A percentile compares a stretch with the other conserved stretches of the same genome.
Conservation (phyloP, 306 rosid genomes). For the Sesbania bispinosa region DNA sequence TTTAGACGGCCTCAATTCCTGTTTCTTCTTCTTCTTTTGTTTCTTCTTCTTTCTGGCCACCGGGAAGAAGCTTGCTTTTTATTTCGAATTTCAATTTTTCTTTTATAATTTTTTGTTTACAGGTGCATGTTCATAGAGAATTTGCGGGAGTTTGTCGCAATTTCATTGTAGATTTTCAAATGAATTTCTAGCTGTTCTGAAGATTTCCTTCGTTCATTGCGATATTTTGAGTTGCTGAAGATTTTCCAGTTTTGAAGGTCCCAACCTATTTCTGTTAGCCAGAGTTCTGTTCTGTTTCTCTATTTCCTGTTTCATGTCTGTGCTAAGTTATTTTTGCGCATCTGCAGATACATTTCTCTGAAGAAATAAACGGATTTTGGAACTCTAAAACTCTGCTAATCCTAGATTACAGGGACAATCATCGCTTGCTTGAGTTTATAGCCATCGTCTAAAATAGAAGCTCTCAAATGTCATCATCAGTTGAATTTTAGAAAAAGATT, state of each 20-base stretch:
- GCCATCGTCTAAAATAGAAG: constrained; percentile 10
- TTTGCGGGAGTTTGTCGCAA: not conserved
- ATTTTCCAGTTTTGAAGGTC: constrained; percentile 19
- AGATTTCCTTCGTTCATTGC: constrained; percentile 23
- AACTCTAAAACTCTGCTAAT: constrained; percentile 18
- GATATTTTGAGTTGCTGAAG: not conserved
- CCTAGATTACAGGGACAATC: constrained; percentile 5
- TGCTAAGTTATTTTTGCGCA: constrained; percentile 11
- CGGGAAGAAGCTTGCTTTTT: not conserved
- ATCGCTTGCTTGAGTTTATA: not conserved
- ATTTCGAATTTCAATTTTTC: not conserved
- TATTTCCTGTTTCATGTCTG: constrained; percentile 4
- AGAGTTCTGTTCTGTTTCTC: not conserved
- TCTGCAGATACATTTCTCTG: constrained; percentile 42
- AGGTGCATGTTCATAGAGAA: constrained; percentile 25
- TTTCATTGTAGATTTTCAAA: not conserved
- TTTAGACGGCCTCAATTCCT: constrained; percentile 13
- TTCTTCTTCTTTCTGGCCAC: not conserved
- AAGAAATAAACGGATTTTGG: constrained; percentile 27
- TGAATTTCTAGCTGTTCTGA: constrained; percentile 7
- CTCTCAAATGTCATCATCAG: constrained; percentile 28
- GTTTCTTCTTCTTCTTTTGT: not conserved
- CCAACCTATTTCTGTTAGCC: not conserved
- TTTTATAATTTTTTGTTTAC: constrained; percentile 1
- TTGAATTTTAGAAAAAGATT: constrained; percentile 33